phyloP scores from a whole-genome alignment of 2,329 filamentous ascomycete genomes.

The Ophiostoma quercus region DNA sequence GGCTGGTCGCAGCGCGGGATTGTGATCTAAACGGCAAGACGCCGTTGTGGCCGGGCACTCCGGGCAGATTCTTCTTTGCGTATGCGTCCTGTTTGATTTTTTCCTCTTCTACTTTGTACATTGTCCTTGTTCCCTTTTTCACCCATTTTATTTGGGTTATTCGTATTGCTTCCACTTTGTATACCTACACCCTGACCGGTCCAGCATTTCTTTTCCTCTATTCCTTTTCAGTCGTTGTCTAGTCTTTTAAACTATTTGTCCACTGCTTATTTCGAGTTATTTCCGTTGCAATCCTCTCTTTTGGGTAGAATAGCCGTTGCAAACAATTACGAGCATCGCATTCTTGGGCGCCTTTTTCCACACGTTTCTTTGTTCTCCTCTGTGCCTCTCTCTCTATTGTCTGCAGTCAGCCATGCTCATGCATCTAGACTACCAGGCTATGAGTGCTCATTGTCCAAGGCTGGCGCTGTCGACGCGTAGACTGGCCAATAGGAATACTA shows the following conservation, averaged over 20 bases:
- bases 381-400: background rate
- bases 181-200: conserved; percentile 4
- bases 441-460: background rate
- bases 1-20: conserved; percentile 76
- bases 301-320: background rate
- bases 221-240: background rate
- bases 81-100: background rate
- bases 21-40: conserved; percentile 45
- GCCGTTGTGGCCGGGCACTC: background rate
- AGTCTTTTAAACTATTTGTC: background rate
- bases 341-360: background rate
- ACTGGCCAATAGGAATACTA: background rate
- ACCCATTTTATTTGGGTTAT: background rate
- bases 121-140: background rate
- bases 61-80: background rate
- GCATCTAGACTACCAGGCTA: background rate
- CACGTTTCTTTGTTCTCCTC: background rate
- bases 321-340: background rate
- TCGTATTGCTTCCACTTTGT: background rate
- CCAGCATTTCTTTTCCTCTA: background rate
- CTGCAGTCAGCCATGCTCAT: background rate
- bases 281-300: background rate
- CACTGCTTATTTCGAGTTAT: background rate
- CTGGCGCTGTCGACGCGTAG: background rate
- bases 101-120: background rate